Percentiles rank a stretch among this genome's conserved stretches.
phyloP scores from a whole-genome alignment of 2,329 filamentous ascomycete genomes.

The Cordyceps tenuipes region DNA sequence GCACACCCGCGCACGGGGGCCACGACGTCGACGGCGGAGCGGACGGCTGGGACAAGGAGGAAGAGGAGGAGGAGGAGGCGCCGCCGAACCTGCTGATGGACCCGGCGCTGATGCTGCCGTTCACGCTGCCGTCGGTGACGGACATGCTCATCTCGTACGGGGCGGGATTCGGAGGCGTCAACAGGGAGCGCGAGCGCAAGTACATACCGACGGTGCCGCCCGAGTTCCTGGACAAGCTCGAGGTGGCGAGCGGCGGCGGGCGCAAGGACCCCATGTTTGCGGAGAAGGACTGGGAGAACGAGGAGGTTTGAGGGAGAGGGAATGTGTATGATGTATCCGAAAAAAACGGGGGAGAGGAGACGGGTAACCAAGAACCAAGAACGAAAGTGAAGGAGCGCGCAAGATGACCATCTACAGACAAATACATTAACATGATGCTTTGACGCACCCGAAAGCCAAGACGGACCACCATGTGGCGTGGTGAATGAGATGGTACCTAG shows the following conservation, averaged over 20 bases:
- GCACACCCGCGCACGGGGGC: slow-evolving; percentile 27
- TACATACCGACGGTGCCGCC: slow-evolving; percentile 94
- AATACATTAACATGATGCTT: neutral
- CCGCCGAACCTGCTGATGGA: slow-evolving; percentile 75
- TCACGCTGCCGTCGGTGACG: slow-evolving; percentile 88
- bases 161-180: slow-evolving; percentile 86
- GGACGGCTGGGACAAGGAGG: slow-evolving; percentile 42
- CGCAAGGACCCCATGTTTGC: slow-evolving; percentile 49
- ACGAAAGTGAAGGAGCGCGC: too few species aligned
- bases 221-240: slow-evolving; percentile 84
- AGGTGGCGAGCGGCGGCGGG: slow-evolving; percentile 41
- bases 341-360: too few species aligned
- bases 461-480: neutral
- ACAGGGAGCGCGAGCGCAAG: slow-evolving; percentile 84
- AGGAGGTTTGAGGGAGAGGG: slow-evolving; percentile 39
- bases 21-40: slow-evolving; percentile 28
- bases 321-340: neutral
- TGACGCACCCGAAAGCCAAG: neutral
- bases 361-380: too few species aligned
- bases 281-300: slow-evolving; percentile 60
- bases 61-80: slow-evolving; percentile 39
- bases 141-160: slow-evolving; percentile 97
- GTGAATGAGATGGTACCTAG: neutral
- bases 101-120: slow-evolving; percentile 85
- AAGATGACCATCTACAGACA: neutral